Evolutionary conservation across 805 yeast species (phyloP).

Genomic region (Candida tallmaniae): DNA sequence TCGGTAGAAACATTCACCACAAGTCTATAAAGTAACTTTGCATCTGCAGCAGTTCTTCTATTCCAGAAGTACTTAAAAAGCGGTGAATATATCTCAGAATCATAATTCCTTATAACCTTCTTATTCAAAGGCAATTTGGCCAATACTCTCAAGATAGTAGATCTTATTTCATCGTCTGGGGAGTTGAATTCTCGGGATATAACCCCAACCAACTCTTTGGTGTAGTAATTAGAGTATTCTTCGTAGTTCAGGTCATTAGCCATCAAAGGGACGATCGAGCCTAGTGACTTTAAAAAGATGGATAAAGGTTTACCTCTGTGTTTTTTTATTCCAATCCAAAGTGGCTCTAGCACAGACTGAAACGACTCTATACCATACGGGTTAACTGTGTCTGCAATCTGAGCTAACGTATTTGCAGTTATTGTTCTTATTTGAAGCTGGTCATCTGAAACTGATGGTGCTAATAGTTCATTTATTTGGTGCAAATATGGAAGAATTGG

Average conservation of each 20-base stretch:
- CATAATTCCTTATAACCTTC: constrained; percentile 48
- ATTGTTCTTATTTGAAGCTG: constrained; percentile 61
- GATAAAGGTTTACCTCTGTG: constrained; percentile 79
- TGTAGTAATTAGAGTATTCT: constrained; percentile 74
- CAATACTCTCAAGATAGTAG: constrained; percentile 63
- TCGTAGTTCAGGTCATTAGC: constrained; percentile 45
- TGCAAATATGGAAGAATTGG: constrained; percentile 65
- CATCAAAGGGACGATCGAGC: constrained; percentile 81
- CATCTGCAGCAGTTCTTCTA: constrained; percentile 71
- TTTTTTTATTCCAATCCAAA: constrained; percentile 73
- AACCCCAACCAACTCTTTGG: constrained; percentile 66
- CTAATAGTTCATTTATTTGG: constrained; percentile 58
- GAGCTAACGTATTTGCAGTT: constrained; percentile 67
- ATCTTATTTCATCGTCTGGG: constrained; percentile 85
- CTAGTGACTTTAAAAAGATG: constrained; percentile 72
- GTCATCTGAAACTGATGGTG: constrained; percentile 59
- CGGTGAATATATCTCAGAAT: constrained; percentile 49
- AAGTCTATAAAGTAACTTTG: constrained; percentile 43
- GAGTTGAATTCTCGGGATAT: constrained; percentile 68
- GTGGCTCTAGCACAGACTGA: constrained; percentile 64
- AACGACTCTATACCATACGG: constrained; percentile 93
- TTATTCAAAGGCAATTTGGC: constrained; percentile 62
- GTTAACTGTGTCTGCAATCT: constrained; percentile 72
- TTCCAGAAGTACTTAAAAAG: constrained; percentile 78
- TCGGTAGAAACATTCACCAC: constrained; percentile 71